Conservation (phyloP, 805 yeast species). For the Suhomyces canberraensis region DNA sequence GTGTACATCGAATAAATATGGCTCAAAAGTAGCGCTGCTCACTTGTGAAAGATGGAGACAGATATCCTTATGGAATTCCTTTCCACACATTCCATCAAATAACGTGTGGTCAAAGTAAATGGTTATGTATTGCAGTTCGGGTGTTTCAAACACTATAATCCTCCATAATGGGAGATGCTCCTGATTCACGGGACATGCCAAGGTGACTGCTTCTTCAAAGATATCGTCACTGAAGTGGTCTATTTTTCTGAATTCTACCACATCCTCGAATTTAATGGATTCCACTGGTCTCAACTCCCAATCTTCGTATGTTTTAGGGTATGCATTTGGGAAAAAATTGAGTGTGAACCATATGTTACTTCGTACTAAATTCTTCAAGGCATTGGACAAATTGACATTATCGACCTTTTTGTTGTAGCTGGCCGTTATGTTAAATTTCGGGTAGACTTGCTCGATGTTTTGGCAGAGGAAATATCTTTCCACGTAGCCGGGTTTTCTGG, state of each 20-base stretch:
- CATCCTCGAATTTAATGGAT: conserved; percentile 5
- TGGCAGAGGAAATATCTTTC: conserved; percentile 11
- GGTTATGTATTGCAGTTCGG: neutral
- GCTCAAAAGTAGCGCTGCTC: neutral
- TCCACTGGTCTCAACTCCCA: conserved; percentile 9
- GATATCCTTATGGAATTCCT: neutral
- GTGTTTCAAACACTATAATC: neutral
- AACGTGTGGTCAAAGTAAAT: neutral
- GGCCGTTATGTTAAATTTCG: conserved; percentile 9
- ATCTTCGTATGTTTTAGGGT: neutral
- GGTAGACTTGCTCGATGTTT: conserved; percentile 7
- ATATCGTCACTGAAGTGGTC: conserved; percentile 2
- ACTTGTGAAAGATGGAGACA: neutral
- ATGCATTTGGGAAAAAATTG: conserved; percentile 6
- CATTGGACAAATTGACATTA: conserved; percentile 4
- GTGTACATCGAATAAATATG: neutral
- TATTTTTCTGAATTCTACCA: conserved; percentile 4
- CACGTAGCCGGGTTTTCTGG: neutral
- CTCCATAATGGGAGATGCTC: neutral
- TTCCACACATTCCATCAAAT: neutral
- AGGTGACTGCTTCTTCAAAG: neutral
- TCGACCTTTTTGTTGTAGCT: conserved; percentile 4
- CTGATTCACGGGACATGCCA: neutral
- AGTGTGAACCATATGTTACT: conserved; percentile 8
- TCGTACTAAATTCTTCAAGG: conserved; percentile 4